These are phyloP conservation scores for Stephanodiscus minutulus DNA, from an alignment of 108 stramenopile species.

Conservation along the genomic window DNA sequence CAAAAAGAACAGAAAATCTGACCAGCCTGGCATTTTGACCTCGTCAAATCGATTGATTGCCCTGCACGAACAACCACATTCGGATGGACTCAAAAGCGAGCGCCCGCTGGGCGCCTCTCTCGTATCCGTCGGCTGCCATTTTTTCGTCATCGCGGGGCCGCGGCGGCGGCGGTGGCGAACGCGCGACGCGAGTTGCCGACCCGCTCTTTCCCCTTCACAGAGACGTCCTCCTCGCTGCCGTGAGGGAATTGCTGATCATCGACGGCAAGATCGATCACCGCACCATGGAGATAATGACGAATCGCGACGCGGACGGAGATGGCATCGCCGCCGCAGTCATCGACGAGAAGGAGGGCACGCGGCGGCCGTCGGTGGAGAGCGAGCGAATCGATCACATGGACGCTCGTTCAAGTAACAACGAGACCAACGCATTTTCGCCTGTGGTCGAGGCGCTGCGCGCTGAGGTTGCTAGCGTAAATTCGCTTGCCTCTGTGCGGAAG, in stretches of 20 bases:
- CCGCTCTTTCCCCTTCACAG: conserved; percentile 56
- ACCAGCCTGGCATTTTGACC: background rate
- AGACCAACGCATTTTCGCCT: conserved; percentile 2
- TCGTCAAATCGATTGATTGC: background rate
- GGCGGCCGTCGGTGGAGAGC: background rate
- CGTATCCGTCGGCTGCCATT: conserved; percentile 37
- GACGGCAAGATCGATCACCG: conserved; percentile 42
- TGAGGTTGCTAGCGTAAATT: conserved; percentile 14
- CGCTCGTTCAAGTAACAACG: conserved; percentile 8
- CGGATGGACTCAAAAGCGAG: background rate
- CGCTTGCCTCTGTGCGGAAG: conserved; percentile 10
- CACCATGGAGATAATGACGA: conserved; percentile 31
- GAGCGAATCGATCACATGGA: background rate
- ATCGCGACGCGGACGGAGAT: background rate
- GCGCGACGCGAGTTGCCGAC: conserved; percentile 17
- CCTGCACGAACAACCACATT: background rate
- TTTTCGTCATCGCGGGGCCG: conserved; percentile 16
- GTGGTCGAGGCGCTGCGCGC: conserved; percentile 8
- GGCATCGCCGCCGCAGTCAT: background rate
- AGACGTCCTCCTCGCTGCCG: conserved; percentile 46
- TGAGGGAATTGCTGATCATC: conserved; percentile 51
- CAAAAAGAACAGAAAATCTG: background rate
- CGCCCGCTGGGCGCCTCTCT: conserved; percentile 34
- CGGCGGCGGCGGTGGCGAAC: background rate
- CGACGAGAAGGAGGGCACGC: background rate